Conservation (phyloP, 2,329 filamentous ascomycete species). For the Stenocarpella maydis region DNA sequence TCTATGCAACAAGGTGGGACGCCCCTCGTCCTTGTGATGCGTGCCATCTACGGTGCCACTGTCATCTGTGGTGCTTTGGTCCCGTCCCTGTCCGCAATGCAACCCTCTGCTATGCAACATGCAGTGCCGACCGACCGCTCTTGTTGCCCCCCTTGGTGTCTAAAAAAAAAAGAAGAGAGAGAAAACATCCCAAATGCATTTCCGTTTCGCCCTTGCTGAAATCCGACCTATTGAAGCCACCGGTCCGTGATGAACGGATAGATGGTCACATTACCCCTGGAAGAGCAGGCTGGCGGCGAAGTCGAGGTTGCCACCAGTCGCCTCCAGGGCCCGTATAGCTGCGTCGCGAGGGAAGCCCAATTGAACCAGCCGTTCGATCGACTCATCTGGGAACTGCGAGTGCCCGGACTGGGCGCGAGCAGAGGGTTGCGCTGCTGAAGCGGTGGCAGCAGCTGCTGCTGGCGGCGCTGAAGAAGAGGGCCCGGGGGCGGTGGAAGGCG, state of each 20-base stretch:
- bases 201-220: slow-evolving; percentile 25
- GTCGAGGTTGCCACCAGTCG: slow-evolving; percentile 86
- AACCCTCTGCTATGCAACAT: slow-evolving; percentile 34
- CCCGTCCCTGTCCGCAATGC: slow-evolving; percentile 19
- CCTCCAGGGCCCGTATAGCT: slow-evolving; percentile 82
- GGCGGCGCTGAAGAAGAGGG: slow-evolving; percentile 39
- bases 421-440: slow-evolving; percentile 37
- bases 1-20: slow-evolving; percentile 19
- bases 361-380: slow-evolving; percentile 78
- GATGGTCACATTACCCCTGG: slow-evolving; percentile 48
- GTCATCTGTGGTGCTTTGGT: slow-evolving; percentile 3
- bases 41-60: slow-evolving; percentile 16
- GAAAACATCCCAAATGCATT: slow-evolving; percentile 9
- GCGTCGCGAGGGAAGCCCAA: slow-evolving; percentile 81
- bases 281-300: slow-evolving; percentile 85
- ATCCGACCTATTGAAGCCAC: slow-evolving; percentile 32
- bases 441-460: slow-evolving; percentile 41
- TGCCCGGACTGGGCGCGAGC: slow-evolving; percentile 34
- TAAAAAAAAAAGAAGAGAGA: slow-evolving; percentile 21
- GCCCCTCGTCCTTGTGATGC: background rate
- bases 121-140: slow-evolving; percentile 9
- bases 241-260: background rate
- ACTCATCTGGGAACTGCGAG: slow-evolving; percentile 63
- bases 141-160: background rate
- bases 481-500: slow-evolving; percentile 35